Percentiles rank a stretch among this genome's conserved stretches.
phyloP scores from a whole-genome alignment of 1,284 basidiomycete species.

The Ceraceosorus guamensis region DNA sequence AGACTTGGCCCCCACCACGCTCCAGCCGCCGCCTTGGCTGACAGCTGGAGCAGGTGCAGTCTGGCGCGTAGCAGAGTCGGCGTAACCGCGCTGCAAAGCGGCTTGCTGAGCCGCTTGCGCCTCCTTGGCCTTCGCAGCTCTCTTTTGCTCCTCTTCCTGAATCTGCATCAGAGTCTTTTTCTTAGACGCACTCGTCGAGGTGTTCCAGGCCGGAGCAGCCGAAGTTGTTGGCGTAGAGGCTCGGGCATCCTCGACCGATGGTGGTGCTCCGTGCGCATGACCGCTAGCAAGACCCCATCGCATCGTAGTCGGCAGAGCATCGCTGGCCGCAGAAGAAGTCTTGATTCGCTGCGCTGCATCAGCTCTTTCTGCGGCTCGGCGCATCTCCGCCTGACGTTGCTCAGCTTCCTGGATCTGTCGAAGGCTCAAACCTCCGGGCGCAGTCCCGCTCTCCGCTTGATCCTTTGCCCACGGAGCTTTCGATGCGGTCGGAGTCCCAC shows the following conservation, averaged over 20 bases:
- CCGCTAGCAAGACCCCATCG: slow-evolving; percentile 52
- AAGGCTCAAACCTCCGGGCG: slow-evolving; percentile 54
- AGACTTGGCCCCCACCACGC: slow-evolving; percentile 3
- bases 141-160: slow-evolving; percentile 81
- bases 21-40: slow-evolving; percentile 11
- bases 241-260: slow-evolving; percentile 63
- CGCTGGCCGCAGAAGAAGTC: slow-evolving; percentile 30
- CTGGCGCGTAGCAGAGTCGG: slow-evolving; percentile 62
- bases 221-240: slow-evolving; percentile 51
- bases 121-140: slow-evolving; percentile 60
- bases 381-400: slow-evolving; percentile 66
- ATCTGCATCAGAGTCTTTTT: slow-evolving; percentile 99
- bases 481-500: slow-evolving; percentile 15
- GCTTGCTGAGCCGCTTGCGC: slow-evolving; percentile 50
- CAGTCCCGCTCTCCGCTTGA: not conserved
- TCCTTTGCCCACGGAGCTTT: slow-evolving; percentile 39
- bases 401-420: slow-evolving; percentile 95
- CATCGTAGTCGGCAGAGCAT: slow-evolving; percentile 37
- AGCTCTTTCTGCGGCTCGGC: slow-evolving; percentile 50
- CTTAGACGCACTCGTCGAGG: slow-evolving; percentile 36
- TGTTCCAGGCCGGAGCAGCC: slow-evolving; percentile 50
- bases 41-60: slow-evolving; percentile 3
- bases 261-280: slow-evolving; percentile 63
- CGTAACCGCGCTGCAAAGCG: slow-evolving; percentile 58
- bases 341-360: slow-evolving; percentile 50